A percentile compares a stretch with the other conserved stretches of the same genome.
Evolutionary conservation across 108 stramenopile species (phyloP).

Genomic region (Fragilariopsis cylindrus): DNA sequence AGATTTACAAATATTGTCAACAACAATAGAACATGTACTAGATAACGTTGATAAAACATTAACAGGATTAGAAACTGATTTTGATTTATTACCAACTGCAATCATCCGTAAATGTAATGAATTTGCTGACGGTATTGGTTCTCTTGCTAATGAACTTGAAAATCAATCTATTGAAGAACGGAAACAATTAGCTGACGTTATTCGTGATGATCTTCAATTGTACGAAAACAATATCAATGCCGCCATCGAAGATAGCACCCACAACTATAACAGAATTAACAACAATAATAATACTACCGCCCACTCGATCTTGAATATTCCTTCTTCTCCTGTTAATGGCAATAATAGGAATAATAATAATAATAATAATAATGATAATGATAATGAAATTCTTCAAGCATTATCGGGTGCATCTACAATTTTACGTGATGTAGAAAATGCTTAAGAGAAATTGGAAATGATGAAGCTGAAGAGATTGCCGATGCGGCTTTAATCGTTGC

Average conservation of each 20-base stretch:
- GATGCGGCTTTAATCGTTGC: slow-evolving; percentile 80
- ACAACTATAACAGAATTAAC: neutral
- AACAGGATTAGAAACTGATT: slow-evolving; percentile 38
- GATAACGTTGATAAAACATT: slow-evolving; percentile 26
- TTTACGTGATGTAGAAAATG: slow-evolving; percentile 66
- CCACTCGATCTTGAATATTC: slow-evolving; percentile 6
- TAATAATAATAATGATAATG: neutral
- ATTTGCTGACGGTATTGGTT: slow-evolving; percentile 65
- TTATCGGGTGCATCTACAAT: slow-evolving; percentile 48
- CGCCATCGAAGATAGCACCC: neutral
- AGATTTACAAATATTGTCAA: neutral
- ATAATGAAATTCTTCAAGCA: slow-evolving; percentile 51
- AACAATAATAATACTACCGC: neutral
- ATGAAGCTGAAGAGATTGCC: slow-evolving; percentile 84
- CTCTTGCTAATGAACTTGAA: slow-evolving; percentile 58
- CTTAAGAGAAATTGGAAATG: slow-evolving; percentile 64
- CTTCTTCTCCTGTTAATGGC: neutral
- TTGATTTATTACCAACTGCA: slow-evolving; percentile 54
- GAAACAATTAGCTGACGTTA: slow-evolving; percentile 44
- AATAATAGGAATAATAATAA: neutral
- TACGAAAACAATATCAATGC: slow-evolving; percentile 12
- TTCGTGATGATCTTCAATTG: slow-evolving; percentile 41
- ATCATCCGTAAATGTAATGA: slow-evolving; percentile 68
- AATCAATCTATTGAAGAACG: slow-evolving; percentile 44
- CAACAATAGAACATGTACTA: slow-evolving; percentile 18